phyloP scores from a whole-genome alignment of 106 monocot species.

The Posidonia australis region DNA sequence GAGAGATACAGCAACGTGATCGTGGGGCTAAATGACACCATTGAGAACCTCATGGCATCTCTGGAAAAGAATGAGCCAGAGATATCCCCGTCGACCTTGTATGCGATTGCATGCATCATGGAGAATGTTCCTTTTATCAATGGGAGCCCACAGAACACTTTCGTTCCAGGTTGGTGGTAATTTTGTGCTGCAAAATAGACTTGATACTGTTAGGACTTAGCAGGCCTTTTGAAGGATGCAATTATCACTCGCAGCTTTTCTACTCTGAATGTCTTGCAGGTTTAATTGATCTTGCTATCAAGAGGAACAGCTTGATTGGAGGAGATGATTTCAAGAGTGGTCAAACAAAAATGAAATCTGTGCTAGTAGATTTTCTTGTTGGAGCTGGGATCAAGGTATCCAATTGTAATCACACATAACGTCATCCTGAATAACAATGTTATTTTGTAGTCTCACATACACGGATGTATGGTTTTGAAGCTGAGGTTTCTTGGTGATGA shows the following conservation, averaged over 20 bases:
- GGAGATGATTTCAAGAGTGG: constrained; percentile 99
- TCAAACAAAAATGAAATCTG: constrained; percentile 98
- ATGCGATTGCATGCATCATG: constrained; percentile 66
- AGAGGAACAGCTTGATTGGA: constrained; percentile 74
- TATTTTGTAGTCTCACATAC: too few relatives aligned
- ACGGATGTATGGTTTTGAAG: too few relatives aligned
- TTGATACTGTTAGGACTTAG: too few relatives aligned
- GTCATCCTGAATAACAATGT: too few relatives aligned
- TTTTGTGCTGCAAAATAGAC: neutral
- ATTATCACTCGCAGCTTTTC: neutral
- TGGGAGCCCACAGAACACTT: constrained; percentile 97
- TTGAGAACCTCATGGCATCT: constrained; percentile 67
- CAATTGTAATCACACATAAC: neutral
- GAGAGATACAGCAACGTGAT: constrained; percentile 86
- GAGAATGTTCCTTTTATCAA: constrained; percentile 89
- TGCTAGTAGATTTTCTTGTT: constrained; percentile 95
- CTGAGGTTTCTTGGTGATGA: too few relatives aligned
- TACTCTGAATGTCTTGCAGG: constrained; percentile 25
- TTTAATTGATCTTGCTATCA: constrained; percentile 84
- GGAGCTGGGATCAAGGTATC: constrained; percentile 96
- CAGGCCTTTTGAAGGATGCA: too few relatives aligned
- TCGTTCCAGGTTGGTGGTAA: constrained; percentile 64
- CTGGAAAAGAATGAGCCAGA: constrained; percentile 66
- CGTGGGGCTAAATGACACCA: constrained; percentile 81
- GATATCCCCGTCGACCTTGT: constrained; percentile 93